Percentiles rank a stretch among this genome's conserved stretches.
Conservation (phyloP, 148 eudicot genomes). For the Chenopodium formosanum region DNA sequence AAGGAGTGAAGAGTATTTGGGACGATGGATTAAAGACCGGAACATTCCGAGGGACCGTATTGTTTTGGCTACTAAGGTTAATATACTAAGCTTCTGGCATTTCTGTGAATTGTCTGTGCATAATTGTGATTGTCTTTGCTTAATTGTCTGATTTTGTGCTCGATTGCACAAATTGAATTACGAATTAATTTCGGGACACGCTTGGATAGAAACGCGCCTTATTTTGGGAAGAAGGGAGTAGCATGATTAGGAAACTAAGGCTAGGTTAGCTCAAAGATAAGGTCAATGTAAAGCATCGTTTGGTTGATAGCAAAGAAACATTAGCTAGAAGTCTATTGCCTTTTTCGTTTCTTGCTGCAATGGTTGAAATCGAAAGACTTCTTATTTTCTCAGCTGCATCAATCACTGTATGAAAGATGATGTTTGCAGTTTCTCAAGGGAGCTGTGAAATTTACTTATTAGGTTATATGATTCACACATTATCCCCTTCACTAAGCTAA, state of each 20-base stretch:
- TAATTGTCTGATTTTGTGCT: not conserved
- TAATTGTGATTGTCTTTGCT: not conserved
- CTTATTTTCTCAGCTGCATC: not conserved
- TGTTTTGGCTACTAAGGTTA: slow-evolving; percentile 77
- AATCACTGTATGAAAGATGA: not conserved
- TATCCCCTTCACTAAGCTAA: too few relatives aligned
- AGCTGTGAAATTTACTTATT: too few relatives aligned
- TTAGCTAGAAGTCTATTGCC: too few relatives aligned
- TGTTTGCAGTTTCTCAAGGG: too few relatives aligned
- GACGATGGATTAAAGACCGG: slow-evolving; percentile 70
- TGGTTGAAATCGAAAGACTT: not conserved
- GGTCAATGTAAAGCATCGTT: too few relatives aligned
- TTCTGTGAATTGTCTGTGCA: not conserved
- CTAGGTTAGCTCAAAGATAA: too few relatives aligned
- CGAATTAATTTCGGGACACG: not conserved
- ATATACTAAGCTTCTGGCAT: not conserved
- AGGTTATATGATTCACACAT: too few relatives aligned
- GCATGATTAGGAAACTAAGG: too few relatives aligned
- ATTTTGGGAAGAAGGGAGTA: not conserved
- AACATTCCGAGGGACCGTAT: slow-evolving; percentile 57
- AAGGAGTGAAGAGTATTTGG: slow-evolving; percentile 79
- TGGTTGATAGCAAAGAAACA: too few relatives aligned
- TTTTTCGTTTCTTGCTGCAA: not conserved
- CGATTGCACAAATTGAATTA: too few relatives aligned
- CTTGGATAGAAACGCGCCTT: not conserved